Evolutionary conservation across 2,329 filamentous ascomycete species (phyloP), one percentile per base, ranked within the genome.

Genomic region (Ascochyta lentis): DNA sequence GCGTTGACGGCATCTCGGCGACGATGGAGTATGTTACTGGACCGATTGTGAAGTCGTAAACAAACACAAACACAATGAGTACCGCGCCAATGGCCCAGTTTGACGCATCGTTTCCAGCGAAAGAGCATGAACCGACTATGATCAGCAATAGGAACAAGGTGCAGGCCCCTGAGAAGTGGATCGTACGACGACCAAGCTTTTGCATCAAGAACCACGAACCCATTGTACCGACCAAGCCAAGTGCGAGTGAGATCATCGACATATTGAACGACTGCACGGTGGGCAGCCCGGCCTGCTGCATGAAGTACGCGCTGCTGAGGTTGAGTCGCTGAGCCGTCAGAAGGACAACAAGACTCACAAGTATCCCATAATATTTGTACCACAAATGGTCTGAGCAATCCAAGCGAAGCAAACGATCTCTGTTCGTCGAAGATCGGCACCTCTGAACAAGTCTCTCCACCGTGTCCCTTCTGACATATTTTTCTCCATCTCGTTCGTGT

Each of bases 11-110:
- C 42, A 96, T 78, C 74, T 96, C 92, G 1, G 89, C 85, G 3
- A 96, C 91, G 12, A 96, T 84, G 0, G 91, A 93, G 77, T 96
- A 96, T 70, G 89, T 92, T 6, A 96, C 90, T 0, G 92, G 94
- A 16, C 92, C 92, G 40, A 96, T 91, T 0, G 90, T 90, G 45
- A 93, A 81, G 73, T 96, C 90, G 76, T 96, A 96, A 67, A 89
- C 85, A 41, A 95, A 79, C 0, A 92, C 67, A 29, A 71, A 74
- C 4, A 68, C 45, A 24, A 73, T 69, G n/a, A 74, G 57, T 4
- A 73, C 53, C 4, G 54, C 66, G 4, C 69, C 72, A 13, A 71
- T 72, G 5, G 67, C 71, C 71, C 69, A 74, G 24, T 68, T 67
- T 60, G 90, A 83, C 0, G 77, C 69, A 0, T 84, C 78, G 1